Base-by-base conservation (phyloP, 208 protist species). In the Lotmaria passim region DNA sequence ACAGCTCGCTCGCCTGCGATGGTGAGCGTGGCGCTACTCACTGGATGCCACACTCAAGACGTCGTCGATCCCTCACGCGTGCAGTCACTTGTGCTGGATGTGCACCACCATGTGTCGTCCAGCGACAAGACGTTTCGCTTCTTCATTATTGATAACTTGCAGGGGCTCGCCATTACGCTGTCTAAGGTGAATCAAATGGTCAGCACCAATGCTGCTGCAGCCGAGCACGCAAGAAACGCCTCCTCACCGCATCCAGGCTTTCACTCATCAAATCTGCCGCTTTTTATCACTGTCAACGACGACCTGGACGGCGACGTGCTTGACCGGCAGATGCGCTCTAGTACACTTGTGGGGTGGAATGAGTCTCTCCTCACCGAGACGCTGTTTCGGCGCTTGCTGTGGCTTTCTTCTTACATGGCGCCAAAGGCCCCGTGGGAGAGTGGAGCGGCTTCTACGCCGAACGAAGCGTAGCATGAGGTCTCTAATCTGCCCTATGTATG, bases 221-320 rank as follows among this genome's bases (percentile, higher is more conserved):
- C 17, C 12, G 15, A 19, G 30, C 30, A 38, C 15, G 24, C 51
- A 19, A 57, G 10, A 17, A 57, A 57, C 17, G 51, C 30, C 51
- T 57, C 51, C 15, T 6, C 15, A 5, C 7, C 30, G 12, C 51
- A 57, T 17, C 30, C 24, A 17, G 51, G 10, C 15, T 38, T 38
- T 38, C 17, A 57, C 30, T 19, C 24, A 38, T 55, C 43, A 11
- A 12, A 47, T 4, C 17, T 44, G 39, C 75, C 75, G 15, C 53
- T 76, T 36, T 81, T 76, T 24, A 38, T 61, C 0, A 81, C 75
- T 2, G 43, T 81, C 4, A 81, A 76, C 67, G 68, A 81, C 28
- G 66, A 79, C 31, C 41, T 79, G 5, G 53, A 26, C 15, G 19
- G 65, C 41, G 48, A 39, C 19, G 26, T 46, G 10, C 12, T 58